Conservation (phyloP, 2,329 filamentous ascomycete species). For the Cryphonectria radicalis region DNA sequence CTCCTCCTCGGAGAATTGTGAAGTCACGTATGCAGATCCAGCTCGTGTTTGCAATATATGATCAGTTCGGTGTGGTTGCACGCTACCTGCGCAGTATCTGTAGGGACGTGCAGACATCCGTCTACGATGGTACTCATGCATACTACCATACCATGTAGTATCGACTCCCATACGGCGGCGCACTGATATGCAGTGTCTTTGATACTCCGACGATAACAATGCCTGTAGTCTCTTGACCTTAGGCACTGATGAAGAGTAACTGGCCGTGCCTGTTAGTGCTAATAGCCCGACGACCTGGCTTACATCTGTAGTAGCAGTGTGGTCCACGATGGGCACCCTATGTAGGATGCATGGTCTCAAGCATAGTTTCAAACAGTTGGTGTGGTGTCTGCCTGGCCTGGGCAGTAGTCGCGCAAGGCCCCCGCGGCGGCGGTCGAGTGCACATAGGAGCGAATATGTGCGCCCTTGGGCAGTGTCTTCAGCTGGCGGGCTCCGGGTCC, state of each 20-base stretch:
- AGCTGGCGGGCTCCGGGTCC: slow-evolving; percentile 15
- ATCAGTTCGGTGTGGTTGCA: not conserved
- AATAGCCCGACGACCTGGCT: not conserved
- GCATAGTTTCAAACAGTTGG: not conserved
- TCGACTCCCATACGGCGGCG: not conserved
- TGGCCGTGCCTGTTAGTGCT: not conserved
- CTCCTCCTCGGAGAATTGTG: not conserved
- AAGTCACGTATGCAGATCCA: not conserved
- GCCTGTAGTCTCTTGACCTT: not conserved
- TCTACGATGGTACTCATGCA: not conserved
- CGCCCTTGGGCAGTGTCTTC: not conserved
- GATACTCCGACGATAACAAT: not conserved
- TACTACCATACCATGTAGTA: not conserved
- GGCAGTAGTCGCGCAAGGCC: not conserved
- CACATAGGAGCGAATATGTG: not conserved
- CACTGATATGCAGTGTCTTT: not conserved
- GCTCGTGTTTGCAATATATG: not conserved
- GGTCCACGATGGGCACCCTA: not conserved
- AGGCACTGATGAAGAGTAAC: not conserved
- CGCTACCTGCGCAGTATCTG: not conserved
- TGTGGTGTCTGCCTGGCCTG: not conserved
- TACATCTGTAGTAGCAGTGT: not conserved
- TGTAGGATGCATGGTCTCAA: not conserved
- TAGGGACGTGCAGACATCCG: not conserved
- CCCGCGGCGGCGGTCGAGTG: not conserved